phyloP scores from a whole-genome alignment of 495 filamentous ascomycete genomes.

The Geopyxis carbonaria region DNA sequence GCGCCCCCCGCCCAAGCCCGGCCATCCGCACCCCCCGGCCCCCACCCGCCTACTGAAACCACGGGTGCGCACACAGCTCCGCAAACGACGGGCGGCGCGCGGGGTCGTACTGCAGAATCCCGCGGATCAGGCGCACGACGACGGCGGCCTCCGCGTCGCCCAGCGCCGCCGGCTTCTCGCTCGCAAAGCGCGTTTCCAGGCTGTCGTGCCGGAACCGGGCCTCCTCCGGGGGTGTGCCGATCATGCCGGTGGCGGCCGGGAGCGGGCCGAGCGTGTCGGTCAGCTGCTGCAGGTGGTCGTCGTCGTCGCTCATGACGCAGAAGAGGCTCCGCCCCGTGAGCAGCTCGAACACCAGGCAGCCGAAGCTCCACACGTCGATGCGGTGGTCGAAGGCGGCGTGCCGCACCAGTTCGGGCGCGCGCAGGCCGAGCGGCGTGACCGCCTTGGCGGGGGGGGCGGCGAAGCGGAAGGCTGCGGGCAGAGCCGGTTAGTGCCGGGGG shows the following conservation, averaged over 20 bases:
- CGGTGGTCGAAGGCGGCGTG: slow-evolving; percentile 17
- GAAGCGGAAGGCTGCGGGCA: slow-evolving; percentile 22
- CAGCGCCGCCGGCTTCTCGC: slow-evolving; percentile 11
- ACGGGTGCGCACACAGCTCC: slow-evolving; percentile 24
- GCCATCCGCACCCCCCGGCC: too few relatives aligned
- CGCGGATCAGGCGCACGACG: slow-evolving; percentile 24
- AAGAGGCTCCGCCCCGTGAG: slow-evolving; percentile 6
- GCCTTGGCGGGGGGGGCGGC: slow-evolving; percentile 10
- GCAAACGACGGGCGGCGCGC: slow-evolving; percentile 23
- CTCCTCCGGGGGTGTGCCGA: background rate
- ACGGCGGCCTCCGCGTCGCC: slow-evolving; percentile 21
- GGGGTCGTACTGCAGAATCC: slow-evolving; percentile 27
- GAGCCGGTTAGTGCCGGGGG: too few relatives aligned
- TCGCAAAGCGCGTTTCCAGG: background rate
- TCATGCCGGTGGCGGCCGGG: slow-evolving; percentile 1
- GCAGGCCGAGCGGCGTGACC: slow-evolving; percentile 25
- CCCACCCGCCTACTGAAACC: too few relatives aligned
- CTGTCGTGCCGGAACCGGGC: background rate
- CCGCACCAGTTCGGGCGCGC: slow-evolving; percentile 27
- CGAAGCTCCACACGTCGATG: slow-evolving; percentile 31
- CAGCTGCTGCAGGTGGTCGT: slow-evolving; percentile 3
- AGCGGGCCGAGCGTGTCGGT: slow-evolving; percentile 1
- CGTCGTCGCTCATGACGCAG: background rate
- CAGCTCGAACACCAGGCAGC: slow-evolving; percentile 15
- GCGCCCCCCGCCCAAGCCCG: too few relatives aligned